Percentiles rank a stretch among this genome's conserved stretches.
Evolutionary conservation across 768 basidiomycete genomes (phyloP).

Genomic region (Trametes punicea): DNA sequence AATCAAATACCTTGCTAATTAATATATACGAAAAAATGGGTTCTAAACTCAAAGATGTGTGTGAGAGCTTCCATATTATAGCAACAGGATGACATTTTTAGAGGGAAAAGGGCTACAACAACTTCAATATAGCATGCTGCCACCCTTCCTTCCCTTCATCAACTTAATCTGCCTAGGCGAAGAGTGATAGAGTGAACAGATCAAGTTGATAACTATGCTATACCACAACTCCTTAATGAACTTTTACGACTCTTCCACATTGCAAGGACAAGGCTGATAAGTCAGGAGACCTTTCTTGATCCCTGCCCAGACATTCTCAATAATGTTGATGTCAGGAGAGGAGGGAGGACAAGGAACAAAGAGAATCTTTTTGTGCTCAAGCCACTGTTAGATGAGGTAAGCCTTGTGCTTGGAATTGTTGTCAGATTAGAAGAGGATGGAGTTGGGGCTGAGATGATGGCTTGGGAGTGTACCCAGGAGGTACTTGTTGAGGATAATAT

Average conservation of each 20-base stretch:
- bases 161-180: not conserved
- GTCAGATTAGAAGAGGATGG: constrained; percentile 35
- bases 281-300: constrained; percentile 21
- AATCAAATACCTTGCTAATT: no score
- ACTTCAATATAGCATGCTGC: no score
- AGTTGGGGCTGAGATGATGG: constrained; percentile 17
- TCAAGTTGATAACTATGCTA: not conserved
- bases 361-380: constrained; percentile 28
- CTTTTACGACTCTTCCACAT: constrained; percentile 25
- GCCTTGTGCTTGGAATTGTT: constrained; percentile 38
- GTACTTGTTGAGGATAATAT: constrained; percentile 30
- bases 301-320: constrained; percentile 35
- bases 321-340: constrained; percentile 36
- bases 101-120: no score
- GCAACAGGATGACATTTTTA: no score
- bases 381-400: constrained; percentile 28
- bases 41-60: no score
- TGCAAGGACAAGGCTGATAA: constrained; percentile 16
- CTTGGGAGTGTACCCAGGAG: constrained; percentile 28
- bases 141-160: not conserved
- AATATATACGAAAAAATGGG: no score
- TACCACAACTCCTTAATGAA: constrained; percentile 2
- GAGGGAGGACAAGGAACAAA: constrained; percentile 32
- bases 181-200: not conserved
- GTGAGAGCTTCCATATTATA: no score